Base-by-base conservation (phyloP, 2,329 filamentous ascomycete genomes). In the Epichloe elymi region DNA sequence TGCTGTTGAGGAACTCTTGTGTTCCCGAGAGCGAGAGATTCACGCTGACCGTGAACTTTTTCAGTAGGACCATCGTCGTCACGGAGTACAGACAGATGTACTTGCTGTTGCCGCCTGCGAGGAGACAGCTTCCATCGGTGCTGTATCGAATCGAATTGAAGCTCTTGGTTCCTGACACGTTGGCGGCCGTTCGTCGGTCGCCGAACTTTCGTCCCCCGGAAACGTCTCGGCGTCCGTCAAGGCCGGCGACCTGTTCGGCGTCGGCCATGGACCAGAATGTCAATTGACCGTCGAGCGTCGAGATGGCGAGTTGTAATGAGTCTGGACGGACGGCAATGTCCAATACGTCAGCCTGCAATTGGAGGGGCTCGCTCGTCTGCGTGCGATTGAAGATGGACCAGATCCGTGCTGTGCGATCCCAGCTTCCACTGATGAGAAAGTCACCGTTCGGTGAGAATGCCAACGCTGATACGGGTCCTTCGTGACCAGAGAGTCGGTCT, bases 61-160 rank as follows among this genome's bases (percentile, higher is more conserved):
- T 95, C 51, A 97, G 74, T 11, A 98, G 72, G 0, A 93, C 88
- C 65, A 93, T 89, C 0, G 91, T 95, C 52, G 83, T 82, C 35
- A 95, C 88, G n/a, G 94, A 91, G 69, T 98, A 98, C 52, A 98
- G 69, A 64, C 93, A 97, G 49, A 98, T 96, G 67, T 95, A 96
- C 71, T 98, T 98, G 82, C 89, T 96, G 74, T 93, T 95, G 35
- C 93, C 93, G 46, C 82, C 90, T 1, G 91, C 93, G 40, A 98
- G 74, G 11, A 98, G 74, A 60, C 93, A 96, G 55, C 82, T 86
- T 12, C 93, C 93, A 63, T 98, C 93, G 1, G 88, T 85, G 64
- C 89, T 95, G 70, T 97, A 98, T 50, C 80, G 81, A 57, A 98
- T 86, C 6, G 85, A 86, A 61, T 79, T 84, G 71, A 95, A 98